Evolutionary conservation across 345 rosid species (phyloP).

Genomic region (Ceriops decandra): DNA sequence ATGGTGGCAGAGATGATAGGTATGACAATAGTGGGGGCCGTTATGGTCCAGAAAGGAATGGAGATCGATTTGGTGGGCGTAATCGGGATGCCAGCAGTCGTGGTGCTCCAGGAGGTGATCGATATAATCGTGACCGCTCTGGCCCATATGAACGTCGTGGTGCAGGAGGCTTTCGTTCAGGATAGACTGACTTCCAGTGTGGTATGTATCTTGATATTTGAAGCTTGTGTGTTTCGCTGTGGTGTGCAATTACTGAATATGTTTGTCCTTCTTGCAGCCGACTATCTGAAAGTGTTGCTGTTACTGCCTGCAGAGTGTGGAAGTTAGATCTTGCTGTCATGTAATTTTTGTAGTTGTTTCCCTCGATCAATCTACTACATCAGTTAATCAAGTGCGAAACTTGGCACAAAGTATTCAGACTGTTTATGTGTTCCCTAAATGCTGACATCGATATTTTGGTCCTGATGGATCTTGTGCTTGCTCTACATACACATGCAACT

Average conservation of each 20-base stretch:
- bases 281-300: slow-evolving; percentile 26
- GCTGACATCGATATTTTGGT: slow-evolving; percentile 41
- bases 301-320: slow-evolving; percentile 21
- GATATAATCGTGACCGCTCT: slow-evolving; percentile 70
- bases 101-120: slow-evolving; percentile 71
- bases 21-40: slow-evolving; percentile 41
- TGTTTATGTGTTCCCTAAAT: slow-evolving; percentile 40
- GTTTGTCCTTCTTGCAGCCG: slow-evolving; percentile 23
- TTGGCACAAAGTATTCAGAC: slow-evolving; percentile 34
- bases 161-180: slow-evolving; percentile 50
- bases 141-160: slow-evolving; percentile 82
- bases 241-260: slow-evolving; percentile 10
- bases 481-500: slow-evolving; percentile 37
- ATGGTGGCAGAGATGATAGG: slow-evolving; percentile 48
- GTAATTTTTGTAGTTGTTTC: slow-evolving; percentile 26
- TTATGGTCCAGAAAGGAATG: slow-evolving; percentile 80
- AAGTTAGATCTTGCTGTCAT: slow-evolving; percentile 28
- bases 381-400: slow-evolving; percentile 37
- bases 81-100: slow-evolving; percentile 63
- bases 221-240: slow-evolving; percentile 2
- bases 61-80: slow-evolving; percentile 73
- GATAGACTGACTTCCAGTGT: slow-evolving; percentile 24
- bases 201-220: slow-evolving; percentile 24
- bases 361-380: slow-evolving; percentile 37
- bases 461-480: slow-evolving; percentile 43